Evolutionary conservation across 352 stramenopile species (phyloP), one percentile per base, ranked within the genome.

Genomic region (Pythium brassicae): DNA sequence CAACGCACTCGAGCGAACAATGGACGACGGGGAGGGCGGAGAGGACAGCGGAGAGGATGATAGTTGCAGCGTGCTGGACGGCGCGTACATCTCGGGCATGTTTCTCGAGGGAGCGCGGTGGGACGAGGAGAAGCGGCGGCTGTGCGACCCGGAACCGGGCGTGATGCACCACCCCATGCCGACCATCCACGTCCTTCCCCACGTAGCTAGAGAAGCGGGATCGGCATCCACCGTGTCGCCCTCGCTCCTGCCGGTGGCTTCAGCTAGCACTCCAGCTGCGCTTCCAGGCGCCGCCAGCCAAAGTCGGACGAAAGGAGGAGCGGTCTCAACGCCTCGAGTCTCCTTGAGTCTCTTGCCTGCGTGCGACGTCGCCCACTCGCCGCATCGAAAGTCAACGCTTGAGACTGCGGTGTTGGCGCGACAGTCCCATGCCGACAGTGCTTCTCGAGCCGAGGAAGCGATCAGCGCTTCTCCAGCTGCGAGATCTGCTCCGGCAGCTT

Each of bases 101-200:
- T 67, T 83, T 35, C 49, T 94, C 9, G 83, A 94, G 66, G 78
- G 81, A 20, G 84, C 74, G 1, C 77, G 75, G 32, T 94, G 84
- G 84, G 73, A 70, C 52, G 68, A 70, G 20, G 67, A 85, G 26
- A 49, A 68, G 4, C 63, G 72, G 17, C 72, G 69, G 59, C 59
- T 93, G n/a, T 76, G 72, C 8, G 70, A 78, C 14, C 66, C 83
- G 3, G 58, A 58, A 12, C 81, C 81, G 11, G 80, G 80, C 5
- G 59, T 84, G 12, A 83, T 91, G 66, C 69, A 82, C 20, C 71
- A 89, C 39, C 59, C 68, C 23, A 89, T 97, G 69, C 90, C 94
- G 20, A 59, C 87, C 14, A 90, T 98, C 25, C 85, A 93, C 53
- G 90, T 98, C 25, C 52, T 92, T 20, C 84, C 92, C 0, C 70